phyloP scores from a whole-genome alignment of 176 grass and related monocot genomes.

The Bonia amplexicaulis region DNA sequence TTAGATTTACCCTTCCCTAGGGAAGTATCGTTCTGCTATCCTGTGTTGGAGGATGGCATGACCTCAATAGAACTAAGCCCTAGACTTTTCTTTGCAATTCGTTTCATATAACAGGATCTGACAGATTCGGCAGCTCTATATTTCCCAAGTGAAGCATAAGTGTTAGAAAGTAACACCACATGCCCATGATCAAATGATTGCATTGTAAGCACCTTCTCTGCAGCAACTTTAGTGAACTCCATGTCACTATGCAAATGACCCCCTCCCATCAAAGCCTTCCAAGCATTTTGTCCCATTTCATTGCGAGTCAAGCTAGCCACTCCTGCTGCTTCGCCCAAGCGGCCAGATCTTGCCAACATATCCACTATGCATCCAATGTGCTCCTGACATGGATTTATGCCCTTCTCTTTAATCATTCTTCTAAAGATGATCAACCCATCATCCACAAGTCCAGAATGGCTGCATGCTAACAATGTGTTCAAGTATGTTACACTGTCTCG shows the following conservation, averaged over 20 bases:
- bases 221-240: slow-evolving; percentile 45
- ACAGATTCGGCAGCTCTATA: slow-evolving; percentile 52
- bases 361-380: slow-evolving; percentile 68
- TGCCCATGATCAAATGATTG: slow-evolving; percentile 55
- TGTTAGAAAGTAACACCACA: slow-evolving; percentile 63
- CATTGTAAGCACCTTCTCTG: slow-evolving; percentile 46
- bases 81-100: slow-evolving; percentile 30
- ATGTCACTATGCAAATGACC: slow-evolving; percentile 44
- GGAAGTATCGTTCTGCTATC: slow-evolving; percentile 12
- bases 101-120: slow-evolving; percentile 44
- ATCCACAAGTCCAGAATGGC: slow-evolving; percentile 63
- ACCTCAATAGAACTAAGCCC: slow-evolving; percentile 57
- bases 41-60: slow-evolving; percentile 10
- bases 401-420: slow-evolving; percentile 55
- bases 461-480: slow-evolving; percentile 64
- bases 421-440: slow-evolving; percentile 49
- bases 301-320: slow-evolving; percentile 38
- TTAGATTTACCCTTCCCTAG: not conserved
- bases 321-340: slow-evolving; percentile 51
- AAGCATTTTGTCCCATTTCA: slow-evolving; percentile 45
- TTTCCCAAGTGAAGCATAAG: slow-evolving; percentile 61
- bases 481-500: slow-evolving; percentile 60
- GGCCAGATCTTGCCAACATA: slow-evolving; percentile 70
- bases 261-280: slow-evolving; percentile 68
- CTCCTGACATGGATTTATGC: slow-evolving; percentile 33